A percentile compares a stretch with the other conserved stretches of the same genome.
Conservation (phyloP, 805 yeast genomes). For the Kazachstania bromeliacearum region DNA sequence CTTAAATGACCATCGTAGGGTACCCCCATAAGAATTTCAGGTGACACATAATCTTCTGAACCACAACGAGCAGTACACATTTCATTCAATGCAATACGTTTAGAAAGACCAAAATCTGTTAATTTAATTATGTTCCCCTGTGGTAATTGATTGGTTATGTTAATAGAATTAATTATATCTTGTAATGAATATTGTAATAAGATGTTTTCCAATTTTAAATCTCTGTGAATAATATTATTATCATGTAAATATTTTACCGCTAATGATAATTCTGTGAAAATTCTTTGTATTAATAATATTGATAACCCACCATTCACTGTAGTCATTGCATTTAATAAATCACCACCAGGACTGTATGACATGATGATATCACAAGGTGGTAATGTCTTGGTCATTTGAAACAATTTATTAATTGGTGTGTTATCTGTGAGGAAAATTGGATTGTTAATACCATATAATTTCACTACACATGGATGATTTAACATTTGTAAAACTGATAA, state of each 20-base stretch:
- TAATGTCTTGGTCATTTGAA: constrained; percentile 20
- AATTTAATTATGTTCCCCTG: constrained; percentile 39
- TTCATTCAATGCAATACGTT: constrained; percentile 48
- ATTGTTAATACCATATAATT: constrained; percentile 41
- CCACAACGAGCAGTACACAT: constrained; percentile 88
- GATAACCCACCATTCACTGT: constrained; percentile 32
- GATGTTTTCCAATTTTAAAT: constrained; percentile 80
- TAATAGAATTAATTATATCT: neutral
- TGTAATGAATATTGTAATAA: constrained; percentile 37
- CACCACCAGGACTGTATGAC: constrained; percentile 80
- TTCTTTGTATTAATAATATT: constrained; percentile 44
- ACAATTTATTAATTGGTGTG: constrained; percentile 24
- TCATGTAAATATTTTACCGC: constrained; percentile 69
- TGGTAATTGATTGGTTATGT: neutral
- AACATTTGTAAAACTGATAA: constrained; percentile 49
- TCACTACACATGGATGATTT: constrained; percentile 62
- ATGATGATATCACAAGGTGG: constrained; percentile 46
- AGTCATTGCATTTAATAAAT: constrained; percentile 57
- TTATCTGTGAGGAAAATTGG: constrained; percentile 17
- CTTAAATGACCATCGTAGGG: constrained; percentile 86
- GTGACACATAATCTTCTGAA: constrained; percentile 92
- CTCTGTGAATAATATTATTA: constrained; percentile 72
- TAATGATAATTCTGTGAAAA: constrained; percentile 59
- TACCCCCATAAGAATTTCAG: constrained; percentile 83
- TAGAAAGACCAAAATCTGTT: constrained; percentile 86